Base-by-base conservation (phyloP, 257 asterid species). In the Schizonepeta tenuifolia region DNA sequence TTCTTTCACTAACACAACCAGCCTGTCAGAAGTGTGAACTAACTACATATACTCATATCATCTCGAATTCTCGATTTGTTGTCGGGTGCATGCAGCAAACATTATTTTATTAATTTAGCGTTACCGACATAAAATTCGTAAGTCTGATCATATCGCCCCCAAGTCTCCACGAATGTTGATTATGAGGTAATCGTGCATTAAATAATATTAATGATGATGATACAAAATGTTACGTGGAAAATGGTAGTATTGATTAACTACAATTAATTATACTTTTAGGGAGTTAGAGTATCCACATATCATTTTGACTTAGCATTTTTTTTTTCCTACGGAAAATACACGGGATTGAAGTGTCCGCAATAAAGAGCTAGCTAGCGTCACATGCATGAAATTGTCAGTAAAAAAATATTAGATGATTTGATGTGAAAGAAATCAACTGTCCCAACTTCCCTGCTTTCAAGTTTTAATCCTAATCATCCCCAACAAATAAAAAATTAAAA, bases 321-420 rank as follows among this genome's bases (percentile, higher is more conserved):
- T 46, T 46, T 51, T 49, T 57, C 17, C 24, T 36, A n/a, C 67
- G 62, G 71, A 43, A 63, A 24, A 53, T 17, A 73, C 72, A 66
- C 78, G 69, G 67, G 67, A 28, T 77, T 64, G 63, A 64, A 66
- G 47, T 54, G 77, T 54, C 31, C 8, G 69, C 81, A 64, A 44
- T 70, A 54, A 76, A 62, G n/a, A 21, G n/a, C n/a, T n/a, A n/a
- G n/a, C n/a, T n/a, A n/a, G 62, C 57, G 47, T 70, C 81, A 55
- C 77, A 20, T 77, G 65, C 4, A 24, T 24, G 26, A 10, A 26
- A 18, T 60, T 56, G 20, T 57, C 62, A 9, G 28, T 5, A 17
- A 35, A 68, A 11, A 11, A 17, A 31, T 33, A 35, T 3, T 54
- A 21, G 40, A 54, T 31, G 41, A 8, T 9, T 38, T 70, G 5